Conservation (phyloP, 768 basidiomycete genomes). For the Pisolithus microcarpus region DNA sequence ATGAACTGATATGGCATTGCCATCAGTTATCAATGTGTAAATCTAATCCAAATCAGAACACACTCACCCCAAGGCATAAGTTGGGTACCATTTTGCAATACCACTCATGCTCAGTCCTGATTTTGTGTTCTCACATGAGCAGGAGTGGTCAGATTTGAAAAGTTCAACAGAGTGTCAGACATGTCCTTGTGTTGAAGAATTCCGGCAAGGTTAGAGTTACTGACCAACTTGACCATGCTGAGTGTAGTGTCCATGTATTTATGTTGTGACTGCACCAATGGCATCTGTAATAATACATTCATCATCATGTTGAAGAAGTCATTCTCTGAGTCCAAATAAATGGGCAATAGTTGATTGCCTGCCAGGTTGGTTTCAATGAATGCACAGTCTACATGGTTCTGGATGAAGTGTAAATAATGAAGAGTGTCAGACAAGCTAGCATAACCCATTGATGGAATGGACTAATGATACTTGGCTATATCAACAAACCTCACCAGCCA, state of each 20-base stretch:
- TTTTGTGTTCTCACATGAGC: too few relatives aligned
- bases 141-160: too few relatives aligned
- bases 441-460: not conserved
- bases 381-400: not conserved
- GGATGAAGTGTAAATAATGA: not conserved
- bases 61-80: too few relatives aligned
- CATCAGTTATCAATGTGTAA: too few relatives aligned
- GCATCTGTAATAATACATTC: not conserved
- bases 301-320: not conserved
- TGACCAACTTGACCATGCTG: not conserved
- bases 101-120: too few relatives aligned
- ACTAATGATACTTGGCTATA: not conserved
- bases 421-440: not conserved
- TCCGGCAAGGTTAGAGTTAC: not conserved
- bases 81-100: too few relatives aligned
- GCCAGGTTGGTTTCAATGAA: not conserved
- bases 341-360: not conserved
- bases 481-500: not conserved
- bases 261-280: too few relatives aligned
- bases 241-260: not conserved
- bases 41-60: too few relatives aligned
- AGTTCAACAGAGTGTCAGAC: not conserved
- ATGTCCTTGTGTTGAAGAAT: not conserved
- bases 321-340: not conserved
- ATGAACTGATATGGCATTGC: too few relatives aligned